These are phyloP conservation scores for Juglanconis sp. DNA, from an alignment of 2,329 filamentous ascomycete species.

Conservation along the genomic window DNA sequence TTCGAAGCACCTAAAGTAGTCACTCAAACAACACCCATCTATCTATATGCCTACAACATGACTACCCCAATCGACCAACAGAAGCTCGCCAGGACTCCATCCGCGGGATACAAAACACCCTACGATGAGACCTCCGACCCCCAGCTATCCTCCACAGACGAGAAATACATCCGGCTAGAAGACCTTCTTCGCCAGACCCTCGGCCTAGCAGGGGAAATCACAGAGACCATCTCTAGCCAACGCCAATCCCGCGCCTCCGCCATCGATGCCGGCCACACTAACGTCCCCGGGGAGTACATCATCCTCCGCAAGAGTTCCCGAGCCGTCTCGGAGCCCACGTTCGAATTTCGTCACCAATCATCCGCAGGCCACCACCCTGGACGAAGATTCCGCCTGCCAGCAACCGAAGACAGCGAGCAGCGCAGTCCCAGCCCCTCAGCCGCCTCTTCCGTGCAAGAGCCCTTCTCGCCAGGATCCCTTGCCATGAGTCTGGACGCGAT, in stretches of 20 bases:
- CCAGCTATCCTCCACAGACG: neutral
- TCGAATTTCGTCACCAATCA: neutral
- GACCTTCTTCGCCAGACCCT: conserved; percentile 10
- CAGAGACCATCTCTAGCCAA: neutral
- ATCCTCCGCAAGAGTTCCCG: neutral
- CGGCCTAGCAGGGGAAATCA: conserved; percentile 11
- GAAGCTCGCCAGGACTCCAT: neutral
- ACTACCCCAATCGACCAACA: neutral
- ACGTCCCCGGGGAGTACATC: conserved; percentile 1
- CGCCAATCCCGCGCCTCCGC: neutral
- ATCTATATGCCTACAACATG: neutral
- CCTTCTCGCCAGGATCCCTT: conserved; percentile 8
- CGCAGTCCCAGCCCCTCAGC: neutral
- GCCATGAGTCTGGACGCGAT: conserved; percentile 15
- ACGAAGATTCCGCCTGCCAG: neutral
- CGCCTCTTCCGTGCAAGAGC: conserved; percentile 9
- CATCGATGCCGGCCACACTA: neutral
- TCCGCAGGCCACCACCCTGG: neutral
- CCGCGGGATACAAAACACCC: neutral
- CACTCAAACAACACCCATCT: neutral
- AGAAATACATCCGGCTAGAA: neutral
- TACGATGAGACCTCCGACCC: neutral
- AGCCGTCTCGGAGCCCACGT: neutral
- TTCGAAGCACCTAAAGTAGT: neutral
- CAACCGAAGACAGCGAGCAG: neutral